A percentile compares a stretch with the other conserved stretches of the same genome.
Evolutionary conservation across 225 moss, liverwort and hornwort species (phyloP).

Genomic region (Neckera pumila): DNA sequence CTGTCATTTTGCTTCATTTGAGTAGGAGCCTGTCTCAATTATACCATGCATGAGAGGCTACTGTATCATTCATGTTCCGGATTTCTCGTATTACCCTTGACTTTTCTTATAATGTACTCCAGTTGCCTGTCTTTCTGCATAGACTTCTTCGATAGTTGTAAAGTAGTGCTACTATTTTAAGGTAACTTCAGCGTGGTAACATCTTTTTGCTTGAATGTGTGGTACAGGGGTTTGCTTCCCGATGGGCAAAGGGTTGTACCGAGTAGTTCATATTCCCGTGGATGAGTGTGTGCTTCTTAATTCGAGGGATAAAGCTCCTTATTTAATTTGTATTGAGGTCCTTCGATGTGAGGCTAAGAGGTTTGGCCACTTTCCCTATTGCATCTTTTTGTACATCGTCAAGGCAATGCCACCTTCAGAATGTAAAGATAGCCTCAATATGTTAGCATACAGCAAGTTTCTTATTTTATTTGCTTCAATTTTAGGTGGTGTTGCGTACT

Average conservation of each 20-base stretch:
- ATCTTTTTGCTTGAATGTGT: conserved; percentile 1
- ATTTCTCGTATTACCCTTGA: background rate
- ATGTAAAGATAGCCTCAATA: background rate
- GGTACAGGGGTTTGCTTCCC: conserved; percentile 85
- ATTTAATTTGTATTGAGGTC: conserved; percentile 85
- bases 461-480: background rate
- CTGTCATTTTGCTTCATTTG: background rate
- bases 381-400: background rate
- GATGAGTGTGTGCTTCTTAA: conserved; percentile 88
- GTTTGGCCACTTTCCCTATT: conserved; percentile 16
- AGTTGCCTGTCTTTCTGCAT: background rate
- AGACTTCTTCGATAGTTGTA: background rate
- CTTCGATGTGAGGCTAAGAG: conserved; percentile 82
- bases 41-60: background rate
- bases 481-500: background rate
- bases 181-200: background rate
- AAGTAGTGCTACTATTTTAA: background rate
- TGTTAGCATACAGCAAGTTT: background rate
- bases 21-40: background rate
- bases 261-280: conserved; percentile 89
- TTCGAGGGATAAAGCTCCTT: conserved; percentile 97
- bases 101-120: background rate
- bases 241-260: conserved; percentile 83
- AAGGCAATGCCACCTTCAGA: background rate
- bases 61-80: background rate